Percentiles rank a stretch among this genome's conserved stretches.
Evolutionary conservation across 805 yeast genomes (phyloP).

Genomic region (Pichia pseudocactophila): DNA sequence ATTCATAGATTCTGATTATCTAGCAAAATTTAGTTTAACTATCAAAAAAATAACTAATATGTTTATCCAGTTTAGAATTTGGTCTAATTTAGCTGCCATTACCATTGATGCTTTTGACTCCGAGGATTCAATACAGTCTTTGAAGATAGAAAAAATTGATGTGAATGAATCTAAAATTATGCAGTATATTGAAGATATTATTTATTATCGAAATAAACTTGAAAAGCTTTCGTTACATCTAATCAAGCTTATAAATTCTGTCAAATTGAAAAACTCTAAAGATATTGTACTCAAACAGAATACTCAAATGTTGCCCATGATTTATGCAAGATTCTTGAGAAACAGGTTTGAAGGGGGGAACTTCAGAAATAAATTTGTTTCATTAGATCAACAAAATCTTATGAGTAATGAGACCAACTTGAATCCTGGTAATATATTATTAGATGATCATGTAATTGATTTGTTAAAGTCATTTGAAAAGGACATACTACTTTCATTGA

Average conservation of each 20-base stretch:
- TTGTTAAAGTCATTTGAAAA: constrained; percentile 29
- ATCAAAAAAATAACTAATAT: constrained; percentile 45
- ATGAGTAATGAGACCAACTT: constrained; percentile 21
- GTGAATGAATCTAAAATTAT: not conserved
- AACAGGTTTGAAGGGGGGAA: constrained; percentile 71
- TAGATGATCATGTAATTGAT: constrained; percentile 41
- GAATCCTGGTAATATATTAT: constrained; percentile 31
- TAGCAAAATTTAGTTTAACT: constrained; percentile 38
- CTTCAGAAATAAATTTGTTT: constrained; percentile 62
- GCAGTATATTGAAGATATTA: constrained; percentile 1
- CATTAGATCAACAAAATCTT: constrained; percentile 20
- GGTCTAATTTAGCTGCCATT: constrained; percentile 16
- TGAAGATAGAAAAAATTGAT: not conserved
- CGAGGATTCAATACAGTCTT: not conserved
- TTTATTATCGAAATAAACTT: not conserved
- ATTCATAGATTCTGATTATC: constrained; percentile 37
- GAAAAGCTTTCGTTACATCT: constrained; percentile 4
- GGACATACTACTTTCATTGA: constrained; percentile 31
- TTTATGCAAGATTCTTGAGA: constrained; percentile 59
- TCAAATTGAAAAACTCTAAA: not conserved
- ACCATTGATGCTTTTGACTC: constrained; percentile 2
- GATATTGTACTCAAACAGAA: constrained; percentile 7
- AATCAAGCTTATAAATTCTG: not conserved
- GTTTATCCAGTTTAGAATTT: constrained; percentile 54
- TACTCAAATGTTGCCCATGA: constrained; percentile 42